Conservation (phyloP, 164 flowering plant species). For the grape (Vitis vinifera) region DNA sequence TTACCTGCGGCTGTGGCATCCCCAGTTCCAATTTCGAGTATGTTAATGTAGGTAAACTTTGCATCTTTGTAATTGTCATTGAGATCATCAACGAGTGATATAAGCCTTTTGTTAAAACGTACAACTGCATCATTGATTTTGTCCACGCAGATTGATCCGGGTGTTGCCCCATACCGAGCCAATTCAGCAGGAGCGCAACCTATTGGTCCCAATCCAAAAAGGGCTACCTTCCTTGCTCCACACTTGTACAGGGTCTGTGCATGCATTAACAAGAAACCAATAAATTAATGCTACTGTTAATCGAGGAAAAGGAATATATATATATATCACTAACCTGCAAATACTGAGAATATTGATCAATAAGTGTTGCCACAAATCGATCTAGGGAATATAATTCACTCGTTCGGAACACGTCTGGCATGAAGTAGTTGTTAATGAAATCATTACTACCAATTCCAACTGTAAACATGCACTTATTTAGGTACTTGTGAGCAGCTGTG, state of each 20-base stretch:
- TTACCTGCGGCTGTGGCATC: conserved; percentile 12
- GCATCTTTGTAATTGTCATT: conserved; percentile 6
- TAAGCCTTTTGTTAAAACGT: conserved; percentile 11
- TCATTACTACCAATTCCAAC: conserved; percentile 31
- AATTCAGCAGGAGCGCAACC: conserved; percentile 12
- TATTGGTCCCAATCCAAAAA: conserved; percentile 9
- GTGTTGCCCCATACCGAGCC: neutral
- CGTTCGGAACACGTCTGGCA: conserved; percentile 15
- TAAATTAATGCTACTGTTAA: neutral
- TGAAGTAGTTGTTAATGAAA: conserved; percentile 33
- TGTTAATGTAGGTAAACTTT: conserved; percentile 19
- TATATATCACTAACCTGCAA: neutral
- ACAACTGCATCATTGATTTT: conserved; percentile 12
- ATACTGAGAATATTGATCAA: neutral
- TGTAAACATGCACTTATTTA: conserved; percentile 25
- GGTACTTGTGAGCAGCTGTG: neutral
- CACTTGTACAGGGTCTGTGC: conserved; percentile 3
- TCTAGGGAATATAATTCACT: conserved; percentile 6
- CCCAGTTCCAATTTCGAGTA: conserved; percentile 1
- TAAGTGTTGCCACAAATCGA: conserved; percentile 2
- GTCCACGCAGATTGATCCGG: conserved; percentile 6
- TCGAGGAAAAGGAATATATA: neutral
- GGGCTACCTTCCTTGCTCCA: conserved; percentile 17
- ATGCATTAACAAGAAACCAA: neutral
- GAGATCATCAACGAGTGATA: conserved; percentile 9